A percentile compares a stretch with the other conserved stretches of the same genome.
These are phyloP conservation scores for Larix sibirica DNA, from an alignment of 83 land plant genomes.

Conservation along the genomic window DNA sequence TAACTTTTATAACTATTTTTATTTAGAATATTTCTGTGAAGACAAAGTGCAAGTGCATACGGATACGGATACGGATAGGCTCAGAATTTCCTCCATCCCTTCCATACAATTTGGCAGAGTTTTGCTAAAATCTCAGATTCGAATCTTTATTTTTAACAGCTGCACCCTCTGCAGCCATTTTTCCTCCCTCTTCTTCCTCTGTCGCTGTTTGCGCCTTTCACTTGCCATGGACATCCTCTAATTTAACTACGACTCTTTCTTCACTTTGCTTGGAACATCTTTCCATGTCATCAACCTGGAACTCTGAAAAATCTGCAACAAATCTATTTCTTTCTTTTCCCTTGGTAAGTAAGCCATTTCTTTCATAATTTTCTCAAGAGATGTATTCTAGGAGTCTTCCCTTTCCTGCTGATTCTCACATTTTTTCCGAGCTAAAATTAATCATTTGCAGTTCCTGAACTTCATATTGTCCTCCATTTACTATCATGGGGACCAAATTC, in stretches of 20 bases:
- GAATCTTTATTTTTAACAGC: slow-evolving; percentile 23
- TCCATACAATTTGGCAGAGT: too few relatives aligned
- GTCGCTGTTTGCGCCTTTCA: slow-evolving; percentile 29
- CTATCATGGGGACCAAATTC: background rate
- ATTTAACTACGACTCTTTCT: background rate
- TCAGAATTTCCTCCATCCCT: too few relatives aligned
- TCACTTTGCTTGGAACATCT: background rate
- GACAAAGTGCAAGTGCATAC: too few relatives aligned
- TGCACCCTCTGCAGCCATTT: slow-evolving; percentile 40
- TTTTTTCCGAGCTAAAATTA: background rate
- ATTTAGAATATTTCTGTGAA: too few relatives aligned
- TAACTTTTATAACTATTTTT: too few relatives aligned
- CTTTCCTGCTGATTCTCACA: background rate
- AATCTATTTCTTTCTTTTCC: background rate
- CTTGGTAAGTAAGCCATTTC: background rate
- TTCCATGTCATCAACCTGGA: background rate
- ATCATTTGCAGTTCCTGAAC: too few relatives aligned
- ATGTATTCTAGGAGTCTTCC: background rate
- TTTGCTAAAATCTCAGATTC: too few relatives aligned
- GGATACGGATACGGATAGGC: too few relatives aligned
- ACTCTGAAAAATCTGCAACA: background rate
- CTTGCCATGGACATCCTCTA: slow-evolving; percentile 10
- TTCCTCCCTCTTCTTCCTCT: slow-evolving; percentile 35
- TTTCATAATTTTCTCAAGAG: background rate
- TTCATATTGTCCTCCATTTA: background rate